Evolutionary conservation across 1,284 basidiomycete genomes (phyloP).

Genomic region (Cutaneotrichosporon cutaneum): DNA sequence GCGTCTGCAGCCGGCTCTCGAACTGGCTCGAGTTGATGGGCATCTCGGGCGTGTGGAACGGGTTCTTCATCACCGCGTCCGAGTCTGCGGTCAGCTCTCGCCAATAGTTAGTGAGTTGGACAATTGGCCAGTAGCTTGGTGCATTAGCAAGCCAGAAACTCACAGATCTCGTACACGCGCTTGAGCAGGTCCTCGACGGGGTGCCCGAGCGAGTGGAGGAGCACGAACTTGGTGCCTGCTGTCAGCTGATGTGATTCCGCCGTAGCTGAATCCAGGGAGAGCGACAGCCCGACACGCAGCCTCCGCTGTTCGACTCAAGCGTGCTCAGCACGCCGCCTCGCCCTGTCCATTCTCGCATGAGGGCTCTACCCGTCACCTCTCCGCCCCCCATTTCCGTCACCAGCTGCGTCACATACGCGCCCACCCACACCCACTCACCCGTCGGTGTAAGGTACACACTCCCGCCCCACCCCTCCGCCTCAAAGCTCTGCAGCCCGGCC

Average conservation of each 20-base stretch:
- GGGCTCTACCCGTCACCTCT: no score
- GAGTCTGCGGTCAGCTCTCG: conserved; percentile 50
- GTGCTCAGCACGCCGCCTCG: no score
- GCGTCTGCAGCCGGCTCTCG: conserved; percentile 61
- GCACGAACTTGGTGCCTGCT: conserved; percentile 93
- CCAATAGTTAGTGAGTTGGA: not conserved
- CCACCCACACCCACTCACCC: conserved; percentile 60
- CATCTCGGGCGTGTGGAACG: conserved; percentile 98
- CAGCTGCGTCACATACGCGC: no score
- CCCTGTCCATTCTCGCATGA: no score
- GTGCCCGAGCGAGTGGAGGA: conserved; percentile 68
- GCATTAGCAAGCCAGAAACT: conserved; percentile 25
- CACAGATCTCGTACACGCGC: conserved; percentile 84
- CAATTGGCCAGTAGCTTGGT: no score
- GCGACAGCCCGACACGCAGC: no score
- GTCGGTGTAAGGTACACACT: conserved; percentile 75
- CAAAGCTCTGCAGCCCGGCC: conserved; percentile 82
- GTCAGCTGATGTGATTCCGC: not conserved
- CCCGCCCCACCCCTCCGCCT: conserved; percentile 69
- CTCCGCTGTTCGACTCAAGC: no score
- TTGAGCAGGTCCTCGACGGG: conserved; percentile 68
- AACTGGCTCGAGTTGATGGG: conserved; percentile 90
- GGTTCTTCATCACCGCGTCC: conserved; percentile 98
- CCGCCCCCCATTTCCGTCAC: no score
- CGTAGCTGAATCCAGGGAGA: no score